Base-by-base conservation (phyloP, 2,329 filamentous ascomycete genomes). In the Neofusicoccum sp. region DNA sequence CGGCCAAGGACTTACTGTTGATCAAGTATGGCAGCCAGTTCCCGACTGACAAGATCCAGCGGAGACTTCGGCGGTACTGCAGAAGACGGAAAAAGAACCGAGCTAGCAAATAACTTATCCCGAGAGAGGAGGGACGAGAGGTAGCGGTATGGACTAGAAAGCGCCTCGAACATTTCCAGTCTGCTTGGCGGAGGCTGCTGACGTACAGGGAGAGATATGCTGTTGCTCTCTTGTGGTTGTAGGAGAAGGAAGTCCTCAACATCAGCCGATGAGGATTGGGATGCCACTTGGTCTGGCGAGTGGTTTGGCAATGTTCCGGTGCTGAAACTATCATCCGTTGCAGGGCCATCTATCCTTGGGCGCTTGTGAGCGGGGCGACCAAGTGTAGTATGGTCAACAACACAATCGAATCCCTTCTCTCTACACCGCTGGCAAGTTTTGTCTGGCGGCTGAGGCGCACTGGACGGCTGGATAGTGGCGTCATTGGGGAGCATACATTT, bases 301-400 rank as follows among this genome's bases (percentile, higher is more conserved):
- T 22, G 22, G 22, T 22, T 22, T 22, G 22, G 22, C 22, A 22
- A 22, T 22, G 22, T 22, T 22, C 22, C 22, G 22, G 22, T 22
- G 22, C 22, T 22, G 22, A 22, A 22, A 22, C 22, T 22, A 22
- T 22, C 22, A 22, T 22, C 22, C 22, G 22, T 22, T 22, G 22
- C 22, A 22, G 22, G 22, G 2, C 2, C 1, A 22, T 31, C 14
- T 49, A n/a, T 12, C 31, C 12, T 49, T 8, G 28, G 4, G 9
- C 65, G 63, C 37, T 66, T 66, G 6, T 60, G 39, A 11, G 63
- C 48, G 6, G 67, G 67, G 12, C 67, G 61, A 6, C 67, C 67
- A n/a, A 68, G 63, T 16, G 66, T 63, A 7, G 66, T 67, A 16
- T 60, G 60, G 33, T 68, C 64, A 2, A 68, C 50, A 14, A 68